Conservation (phyloP, 2,329 filamentous ascomycete genomes). For the Aurifilum marmelostoma region DNA sequence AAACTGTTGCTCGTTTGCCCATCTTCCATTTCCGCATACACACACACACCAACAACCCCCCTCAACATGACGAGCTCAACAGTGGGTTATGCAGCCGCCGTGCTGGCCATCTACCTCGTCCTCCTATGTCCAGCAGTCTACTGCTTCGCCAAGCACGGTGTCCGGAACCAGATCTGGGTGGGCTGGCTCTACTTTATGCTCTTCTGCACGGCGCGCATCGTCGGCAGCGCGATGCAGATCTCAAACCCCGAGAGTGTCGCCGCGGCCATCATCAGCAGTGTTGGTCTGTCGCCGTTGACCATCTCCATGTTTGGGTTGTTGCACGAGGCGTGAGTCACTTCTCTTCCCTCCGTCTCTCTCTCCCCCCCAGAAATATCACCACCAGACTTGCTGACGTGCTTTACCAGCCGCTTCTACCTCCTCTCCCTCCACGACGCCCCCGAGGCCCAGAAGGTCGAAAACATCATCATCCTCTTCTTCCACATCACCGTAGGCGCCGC, state of each 20-base stretch:
- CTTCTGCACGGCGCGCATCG: slow-evolving; percentile 44
- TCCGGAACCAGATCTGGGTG: slow-evolving; percentile 36
- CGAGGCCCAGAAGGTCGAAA: slow-evolving; percentile 9
- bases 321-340: slow-evolving; percentile 40
- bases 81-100: slow-evolving; percentile 33
- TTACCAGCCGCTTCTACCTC: slow-evolving; percentile 18
- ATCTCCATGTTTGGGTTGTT: slow-evolving; percentile 38
- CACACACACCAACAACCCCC: neutral
- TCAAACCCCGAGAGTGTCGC: slow-evolving; percentile 32
- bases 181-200: slow-evolving; percentile 44
- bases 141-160: slow-evolving; percentile 40
- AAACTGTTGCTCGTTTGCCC: too few relatives aligned
- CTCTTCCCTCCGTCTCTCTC: neutral
- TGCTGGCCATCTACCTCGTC: slow-evolving; percentile 41
- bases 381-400: too few relatives aligned
- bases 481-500: slow-evolving; percentile 34
- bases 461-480: slow-evolving; percentile 30
- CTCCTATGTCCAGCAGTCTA: slow-evolving; percentile 39
- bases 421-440: neutral
- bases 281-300: slow-evolving; percentile 45
- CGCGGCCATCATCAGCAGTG: slow-evolving; percentile 41
- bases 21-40: too few relatives aligned
- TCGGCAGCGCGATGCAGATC: slow-evolving; percentile 39
- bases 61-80: slow-evolving; percentile 13
- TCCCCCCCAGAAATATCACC: neutral